Evolutionary conservation across 805 yeast genomes (phyloP).

Genomic region (Brettanomyces nanus): DNA sequence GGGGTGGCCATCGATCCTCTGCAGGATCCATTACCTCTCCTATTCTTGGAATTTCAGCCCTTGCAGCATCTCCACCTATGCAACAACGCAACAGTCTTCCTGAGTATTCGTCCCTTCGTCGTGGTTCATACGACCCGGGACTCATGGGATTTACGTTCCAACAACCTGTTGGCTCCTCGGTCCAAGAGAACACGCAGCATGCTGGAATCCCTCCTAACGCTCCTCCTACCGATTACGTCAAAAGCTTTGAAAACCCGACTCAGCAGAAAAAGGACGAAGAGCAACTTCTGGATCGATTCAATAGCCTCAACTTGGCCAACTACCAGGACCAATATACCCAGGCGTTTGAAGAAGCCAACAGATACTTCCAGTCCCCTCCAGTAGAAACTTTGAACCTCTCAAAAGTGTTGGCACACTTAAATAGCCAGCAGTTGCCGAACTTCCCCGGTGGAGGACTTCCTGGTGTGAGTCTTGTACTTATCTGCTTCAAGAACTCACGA

Average conservation of each 20-base stretch:
- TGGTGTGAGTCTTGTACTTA: constrained; percentile 39
- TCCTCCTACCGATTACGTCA: constrained; percentile 16
- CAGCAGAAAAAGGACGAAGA: constrained; percentile 7
- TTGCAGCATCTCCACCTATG: background rate
- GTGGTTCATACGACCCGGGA: constrained; percentile 1
- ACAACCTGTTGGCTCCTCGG: too few relatives aligned
- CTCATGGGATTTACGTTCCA: background rate
- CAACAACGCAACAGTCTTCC: constrained; percentile 2
- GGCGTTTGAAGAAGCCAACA: constrained; percentile 19
- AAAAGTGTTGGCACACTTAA: constrained; percentile 16
- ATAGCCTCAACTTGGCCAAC: constrained; percentile 8
- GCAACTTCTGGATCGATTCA: constrained; percentile 11
- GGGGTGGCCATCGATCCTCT: constrained; percentile 12
- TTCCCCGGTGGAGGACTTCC: constrained; percentile 26
- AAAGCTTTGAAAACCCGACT: constrained; percentile 15
- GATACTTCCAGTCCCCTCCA: constrained; percentile 22
- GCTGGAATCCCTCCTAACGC: constrained; percentile 11
- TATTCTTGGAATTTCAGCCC: constrained; percentile 9
- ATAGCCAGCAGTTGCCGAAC: constrained; percentile 22
- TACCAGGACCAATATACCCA: constrained; percentile 20
- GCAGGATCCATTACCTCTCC: constrained; percentile 21
- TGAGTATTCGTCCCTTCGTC: constrained; percentile 1
- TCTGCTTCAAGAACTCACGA: constrained; percentile 74
- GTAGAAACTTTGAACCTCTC: constrained; percentile 17
- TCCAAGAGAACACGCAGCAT: too few relatives aligned